phyloP scores from a whole-genome alignment of 192 early-diverging fungal species.

The Backusella australiensis region DNA sequence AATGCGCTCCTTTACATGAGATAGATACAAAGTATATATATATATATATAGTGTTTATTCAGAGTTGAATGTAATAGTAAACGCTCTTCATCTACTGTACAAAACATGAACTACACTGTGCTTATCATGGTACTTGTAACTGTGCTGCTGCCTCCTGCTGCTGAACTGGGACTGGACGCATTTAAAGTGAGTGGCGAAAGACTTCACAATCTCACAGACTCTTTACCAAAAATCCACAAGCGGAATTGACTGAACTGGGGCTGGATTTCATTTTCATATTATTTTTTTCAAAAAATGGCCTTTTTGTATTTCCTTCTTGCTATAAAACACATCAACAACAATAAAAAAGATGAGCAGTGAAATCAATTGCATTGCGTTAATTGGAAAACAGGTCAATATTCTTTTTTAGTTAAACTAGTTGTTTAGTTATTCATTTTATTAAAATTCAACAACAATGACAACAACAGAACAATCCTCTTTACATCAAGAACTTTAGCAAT shows the following conservation, averaged over 20 bases:
- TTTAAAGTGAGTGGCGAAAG: not conserved
- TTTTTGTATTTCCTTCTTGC: not conserved
- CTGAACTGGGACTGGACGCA: not conserved
- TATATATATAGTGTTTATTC: not conserved
- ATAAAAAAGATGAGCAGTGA: constrained; percentile 41
- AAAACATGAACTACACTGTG: not conserved
- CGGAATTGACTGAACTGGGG: not conserved
- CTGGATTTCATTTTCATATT: not conserved
- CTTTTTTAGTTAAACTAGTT: not conserved
- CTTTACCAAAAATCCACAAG: not conserved
- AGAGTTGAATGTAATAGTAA: not conserved
- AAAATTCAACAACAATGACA: not conserved
- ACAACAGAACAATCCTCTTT: constrained; percentile 81
- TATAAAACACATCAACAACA: not conserved
- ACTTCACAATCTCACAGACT: not conserved
- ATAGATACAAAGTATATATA: not conserved
- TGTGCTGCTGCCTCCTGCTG: not conserved
- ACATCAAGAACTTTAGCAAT: constrained; percentile 74
- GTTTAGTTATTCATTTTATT: not conserved
- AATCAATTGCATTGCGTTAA: constrained; percentile 57
- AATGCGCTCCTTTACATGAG: not conserved
- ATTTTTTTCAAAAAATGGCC: not conserved
- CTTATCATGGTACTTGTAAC: not conserved
- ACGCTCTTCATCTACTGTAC: not conserved
- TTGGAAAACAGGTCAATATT: constrained; percentile 49